These are phyloP conservation scores for Botrytis hyacinthi DNA, from an alignment of 2,329 filamentous ascomycete genomes.

Conservation along the genomic window DNA sequence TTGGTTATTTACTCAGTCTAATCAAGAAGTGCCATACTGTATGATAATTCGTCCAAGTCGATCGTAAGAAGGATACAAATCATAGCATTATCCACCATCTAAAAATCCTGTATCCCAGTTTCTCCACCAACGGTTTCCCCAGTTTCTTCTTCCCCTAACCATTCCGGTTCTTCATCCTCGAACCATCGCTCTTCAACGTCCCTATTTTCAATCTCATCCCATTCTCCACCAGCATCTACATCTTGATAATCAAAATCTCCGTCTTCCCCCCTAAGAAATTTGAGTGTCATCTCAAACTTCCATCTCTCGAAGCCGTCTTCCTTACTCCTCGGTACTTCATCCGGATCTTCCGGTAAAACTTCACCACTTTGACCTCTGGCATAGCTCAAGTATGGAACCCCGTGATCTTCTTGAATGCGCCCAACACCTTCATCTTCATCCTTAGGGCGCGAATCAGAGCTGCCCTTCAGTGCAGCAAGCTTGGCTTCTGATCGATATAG, in stretches of 20 bases:
- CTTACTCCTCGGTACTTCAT: slow-evolving; percentile 36
- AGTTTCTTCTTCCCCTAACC: slow-evolving; percentile 30
- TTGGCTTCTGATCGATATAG: slow-evolving; percentile 40
- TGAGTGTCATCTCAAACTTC: slow-evolving; percentile 39
- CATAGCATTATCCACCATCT: slow-evolving; percentile 8
- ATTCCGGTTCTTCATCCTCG: slow-evolving; percentile 40
- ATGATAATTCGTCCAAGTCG: background rate
- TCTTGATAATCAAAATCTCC: slow-evolving; percentile 38
- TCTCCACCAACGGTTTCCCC: slow-evolving; percentile 32
- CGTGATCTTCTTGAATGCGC: slow-evolving; percentile 13
- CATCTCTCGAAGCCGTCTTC: slow-evolving; percentile 39
- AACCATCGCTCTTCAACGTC: slow-evolving; percentile 40
- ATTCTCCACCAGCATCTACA: slow-evolving; percentile 38
- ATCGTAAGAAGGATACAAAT: background rate
- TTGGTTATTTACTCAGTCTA: background rate
- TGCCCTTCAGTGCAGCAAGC: slow-evolving; percentile 34
- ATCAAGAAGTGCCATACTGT: background rate
- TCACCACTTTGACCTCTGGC: slow-evolving; percentile 32
- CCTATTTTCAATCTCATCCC: slow-evolving; percentile 36
- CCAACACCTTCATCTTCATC: background rate
- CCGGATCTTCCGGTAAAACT: slow-evolving; percentile 36
- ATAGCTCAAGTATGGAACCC: slow-evolving; percentile 33
- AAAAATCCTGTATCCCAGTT: slow-evolving; percentile 41
- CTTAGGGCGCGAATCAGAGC: slow-evolving; percentile 16
- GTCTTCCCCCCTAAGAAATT: slow-evolving; percentile 39